A percentile compares a stretch with the other conserved stretches of the same genome.
Evolutionary conservation across 2,329 filamentous ascomycete genomes (phyloP).

Genomic region (Aureobasidium sp.): DNA sequence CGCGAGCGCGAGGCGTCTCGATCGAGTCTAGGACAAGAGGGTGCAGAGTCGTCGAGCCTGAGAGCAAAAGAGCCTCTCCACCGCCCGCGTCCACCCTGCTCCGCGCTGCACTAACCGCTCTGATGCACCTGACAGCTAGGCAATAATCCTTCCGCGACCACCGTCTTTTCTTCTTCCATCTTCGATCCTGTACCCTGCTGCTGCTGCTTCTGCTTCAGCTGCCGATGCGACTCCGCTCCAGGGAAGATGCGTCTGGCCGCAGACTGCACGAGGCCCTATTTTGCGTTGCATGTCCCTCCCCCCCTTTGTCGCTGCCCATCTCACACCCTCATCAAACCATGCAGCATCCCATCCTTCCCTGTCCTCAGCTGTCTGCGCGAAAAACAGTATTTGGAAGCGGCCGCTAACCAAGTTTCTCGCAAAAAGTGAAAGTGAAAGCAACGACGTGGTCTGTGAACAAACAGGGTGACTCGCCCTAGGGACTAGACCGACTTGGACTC

Average conservation of each 20-base stretch:
- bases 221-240: not conserved
- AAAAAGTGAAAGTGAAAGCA: slow-evolving; percentile 2
- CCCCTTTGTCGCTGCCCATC: not conserved
- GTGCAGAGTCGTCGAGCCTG: not conserved
- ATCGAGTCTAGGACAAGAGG: slow-evolving; percentile 21
- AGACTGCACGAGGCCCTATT: slow-evolving; percentile 8
- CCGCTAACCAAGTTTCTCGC: slow-evolving; percentile 11
- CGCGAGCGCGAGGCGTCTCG: slow-evolving; percentile 33
- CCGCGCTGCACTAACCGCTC: not conserved
- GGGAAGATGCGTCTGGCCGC: slow-evolving; percentile 4
- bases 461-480: slow-evolving; percentile 8
- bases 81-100: not conserved
- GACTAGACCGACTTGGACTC: slow-evolving; percentile 6
- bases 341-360: not conserved
- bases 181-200: not conserved
- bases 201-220: not conserved
- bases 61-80: slow-evolving; percentile 8
- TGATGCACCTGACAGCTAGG: slow-evolving; percentile 4
- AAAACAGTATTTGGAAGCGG: slow-evolving; percentile 13
- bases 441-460: slow-evolving; percentile 5
- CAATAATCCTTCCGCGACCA: not conserved
- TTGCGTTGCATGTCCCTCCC: not conserved
- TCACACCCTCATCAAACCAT: slow-evolving; percentile 8
- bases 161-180: slow-evolving; percentile 9
- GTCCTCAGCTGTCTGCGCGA: slow-evolving; percentile 4